Conservation (phyloP, 305 asterid species). For the Solanum hybrid region DNA sequence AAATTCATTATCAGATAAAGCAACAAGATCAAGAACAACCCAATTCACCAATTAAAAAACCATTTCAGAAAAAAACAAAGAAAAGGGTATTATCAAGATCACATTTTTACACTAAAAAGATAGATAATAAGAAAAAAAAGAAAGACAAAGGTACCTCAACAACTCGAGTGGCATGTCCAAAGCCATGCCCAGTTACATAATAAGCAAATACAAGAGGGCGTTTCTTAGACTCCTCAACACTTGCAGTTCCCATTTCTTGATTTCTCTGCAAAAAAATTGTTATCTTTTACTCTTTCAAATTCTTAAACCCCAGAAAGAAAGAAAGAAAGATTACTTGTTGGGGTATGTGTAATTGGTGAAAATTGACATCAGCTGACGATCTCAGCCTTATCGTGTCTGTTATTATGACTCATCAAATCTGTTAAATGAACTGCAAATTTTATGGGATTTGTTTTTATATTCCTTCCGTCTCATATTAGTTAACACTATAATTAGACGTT, state of each 20-base stretch:
- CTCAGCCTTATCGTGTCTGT: neutral
- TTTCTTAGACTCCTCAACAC: conserved; percentile 2
- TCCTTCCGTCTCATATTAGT: no score
- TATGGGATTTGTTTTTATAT: neutral
- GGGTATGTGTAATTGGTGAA: neutral
- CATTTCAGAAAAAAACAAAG: neutral
- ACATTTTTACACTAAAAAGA: neutral
- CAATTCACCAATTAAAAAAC: neutral
- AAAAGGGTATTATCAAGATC: neutral
- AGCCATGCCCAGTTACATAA: conserved; percentile 96
- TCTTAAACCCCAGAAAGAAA: neutral
- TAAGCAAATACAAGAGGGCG: conserved; percentile 69
- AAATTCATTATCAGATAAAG: neutral
- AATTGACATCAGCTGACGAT: neutral
- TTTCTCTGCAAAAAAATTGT: neutral
- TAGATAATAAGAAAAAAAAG: neutral
- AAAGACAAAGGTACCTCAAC: conserved; percentile 51
- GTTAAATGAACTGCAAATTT: neutral
- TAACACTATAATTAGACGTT: neutral
- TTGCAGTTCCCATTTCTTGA: conserved; percentile 7
- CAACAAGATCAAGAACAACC: neutral
- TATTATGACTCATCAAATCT: neutral
- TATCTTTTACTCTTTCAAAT: neutral
- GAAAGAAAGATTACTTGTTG: neutral
- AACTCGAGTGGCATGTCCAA: conserved; percentile 95